Base-by-base conservation (phyloP, 2,329 filamentous ascomycete species). In the Remersonia thermophila region DNA sequence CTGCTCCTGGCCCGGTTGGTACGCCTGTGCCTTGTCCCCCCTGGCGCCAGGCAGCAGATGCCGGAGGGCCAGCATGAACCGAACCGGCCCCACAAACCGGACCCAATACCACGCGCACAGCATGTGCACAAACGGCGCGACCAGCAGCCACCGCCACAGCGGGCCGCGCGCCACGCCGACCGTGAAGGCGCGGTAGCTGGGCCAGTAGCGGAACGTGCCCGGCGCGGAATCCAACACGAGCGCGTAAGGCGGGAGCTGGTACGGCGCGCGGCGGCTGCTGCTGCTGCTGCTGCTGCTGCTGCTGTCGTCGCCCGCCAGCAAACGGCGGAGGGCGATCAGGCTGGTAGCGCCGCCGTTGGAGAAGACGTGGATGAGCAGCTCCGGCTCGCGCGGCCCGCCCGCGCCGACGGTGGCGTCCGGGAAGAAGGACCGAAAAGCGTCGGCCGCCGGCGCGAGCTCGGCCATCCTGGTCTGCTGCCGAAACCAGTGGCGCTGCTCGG, bases 281-380 rank as follows among this genome's bases (percentile, higher is more conserved):
- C 1, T 3, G 15, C 9, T 4, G 31, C n/a, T 14, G 39, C n/a
- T 15, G 27, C 20, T 30, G 3, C 27, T 2, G 15, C 9, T 4
- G 31, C n/a, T 14, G 39, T n/a, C 14, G 26, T 17, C 29, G 3
- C 27, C 2, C 28, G n/a, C 18, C 23, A 45, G 46, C 8, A 47
- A 12, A 30, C 39, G 40, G 17, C 51, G 48, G 3, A 56, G 41
- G n/a, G 44, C 38, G 6, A 39, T 39, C 1, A 50, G 45, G 0
- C 40, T 38, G 33, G 43, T 36, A 16, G 42, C 42, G 11, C 55
- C 55, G 36, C 53, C 54, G 45, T 56, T 56, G 32, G 53, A 55
- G 38, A 51, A 55, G 35, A 49, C 31, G 43, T 56, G 54, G 33
- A 55, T 34, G 3, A 54, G 42, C 3, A 56, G 34, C 10, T 47